Evolutionary conservation across 208 protist genomes (phyloP).

Genomic region (Acanthamoeba sp.): DNA sequence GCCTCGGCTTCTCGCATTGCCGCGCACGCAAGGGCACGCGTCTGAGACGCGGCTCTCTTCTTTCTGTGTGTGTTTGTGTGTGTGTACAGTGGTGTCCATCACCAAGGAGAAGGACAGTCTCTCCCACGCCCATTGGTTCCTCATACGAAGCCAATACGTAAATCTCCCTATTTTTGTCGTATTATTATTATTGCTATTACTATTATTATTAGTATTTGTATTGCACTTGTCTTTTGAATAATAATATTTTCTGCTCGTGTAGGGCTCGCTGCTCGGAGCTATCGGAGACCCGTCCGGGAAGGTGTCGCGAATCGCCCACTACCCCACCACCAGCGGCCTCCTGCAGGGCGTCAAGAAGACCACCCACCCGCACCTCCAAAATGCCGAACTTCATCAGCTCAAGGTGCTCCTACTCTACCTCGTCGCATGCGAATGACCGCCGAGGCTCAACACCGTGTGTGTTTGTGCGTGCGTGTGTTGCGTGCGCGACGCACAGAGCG

Average conservation of each 20-base stretch:
- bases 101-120: slow-evolving; percentile 56
- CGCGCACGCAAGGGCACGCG: not conserved
- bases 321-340: slow-evolving; percentile 57
- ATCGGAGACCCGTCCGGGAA: slow-evolving; percentile 14
- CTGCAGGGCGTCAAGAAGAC: slow-evolving; percentile 70
- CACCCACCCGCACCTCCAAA: slow-evolving; percentile 60
- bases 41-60: not conserved
- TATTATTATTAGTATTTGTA: not conserved
- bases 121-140: slow-evolving; percentile 66
- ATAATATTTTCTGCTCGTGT: too few species aligned
- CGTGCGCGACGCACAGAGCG: not conserved
- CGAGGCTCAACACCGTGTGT: not conserved
- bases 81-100: slow-evolving; percentile 46
- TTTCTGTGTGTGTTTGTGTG: slow-evolving; percentile 40
- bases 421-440: not conserved
- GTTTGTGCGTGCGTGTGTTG: too few species aligned
- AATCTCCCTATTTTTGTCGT: not conserved
- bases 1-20: too few species aligned
- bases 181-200: not conserved
- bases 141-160: slow-evolving; percentile 69
- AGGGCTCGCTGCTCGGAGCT: slow-evolving; percentile 28
- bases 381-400: slow-evolving; percentile 55
- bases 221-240: not conserved
- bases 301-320: slow-evolving; percentile 64
- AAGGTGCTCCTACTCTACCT: not conserved